Conservation (phyloP, 345 rosid genomes). For the Aethionema arabicum region DNA sequence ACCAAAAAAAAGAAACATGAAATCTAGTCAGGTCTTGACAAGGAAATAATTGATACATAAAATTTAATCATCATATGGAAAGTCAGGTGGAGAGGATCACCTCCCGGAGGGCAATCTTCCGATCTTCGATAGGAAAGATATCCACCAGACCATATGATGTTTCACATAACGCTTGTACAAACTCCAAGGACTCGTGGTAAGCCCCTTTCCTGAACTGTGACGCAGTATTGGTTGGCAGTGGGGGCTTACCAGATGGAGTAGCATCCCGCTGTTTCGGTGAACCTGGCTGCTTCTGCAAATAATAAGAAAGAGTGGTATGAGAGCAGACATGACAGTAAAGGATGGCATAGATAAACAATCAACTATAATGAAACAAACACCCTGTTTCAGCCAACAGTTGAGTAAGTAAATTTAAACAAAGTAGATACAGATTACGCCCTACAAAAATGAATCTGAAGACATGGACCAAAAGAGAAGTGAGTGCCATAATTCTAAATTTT, state of each 20-base stretch:
- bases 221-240: conserved; percentile 65
- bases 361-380: conserved; percentile 16
- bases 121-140: conserved; percentile 96
- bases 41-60: conserved; percentile 31
- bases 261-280: conserved; percentile 81
- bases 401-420: conserved; percentile 15
- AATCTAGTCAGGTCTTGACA: conserved; percentile 30
- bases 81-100: conserved; percentile 40
- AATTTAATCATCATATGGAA: conserved; percentile 17
- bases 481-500: neutral
- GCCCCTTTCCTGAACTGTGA: conserved; percentile 89
- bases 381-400: conserved; percentile 22
- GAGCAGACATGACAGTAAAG: conserved; percentile 19
- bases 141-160: conserved; percentile 96
- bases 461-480: conserved; percentile 9
- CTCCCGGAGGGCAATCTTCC: conserved; percentile 92
- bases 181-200: conserved; percentile 90
- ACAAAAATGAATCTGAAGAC: conserved; percentile 11
- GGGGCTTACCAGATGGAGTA: conserved; percentile 69
- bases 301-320: conserved; percentile 23
- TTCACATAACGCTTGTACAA: conserved; percentile 87
- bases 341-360: conserved; percentile 4
- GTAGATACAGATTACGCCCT: conserved; percentile 19
- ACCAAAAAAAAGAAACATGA: conserved; percentile 37
- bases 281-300: conserved; percentile 73